These are phyloP conservation scores for Calycina herbarum DNA, from an alignment of 2,329 filamentous ascomycete genomes.

Conservation along the genomic window DNA sequence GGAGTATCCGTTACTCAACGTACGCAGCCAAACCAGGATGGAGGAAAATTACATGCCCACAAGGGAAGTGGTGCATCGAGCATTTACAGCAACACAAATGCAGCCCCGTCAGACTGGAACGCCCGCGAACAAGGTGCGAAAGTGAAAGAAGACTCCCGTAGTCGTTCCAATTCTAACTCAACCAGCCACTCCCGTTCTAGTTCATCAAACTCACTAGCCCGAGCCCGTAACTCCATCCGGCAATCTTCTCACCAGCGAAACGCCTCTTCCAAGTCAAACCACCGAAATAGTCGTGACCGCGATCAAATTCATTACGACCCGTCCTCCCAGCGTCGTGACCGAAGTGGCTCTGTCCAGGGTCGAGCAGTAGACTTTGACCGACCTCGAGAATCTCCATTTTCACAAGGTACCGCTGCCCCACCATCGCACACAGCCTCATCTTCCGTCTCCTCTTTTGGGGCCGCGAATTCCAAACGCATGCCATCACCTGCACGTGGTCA, in stretches of 20 bases:
- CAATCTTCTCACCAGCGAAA: slow-evolving; percentile 13
- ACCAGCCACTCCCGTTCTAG: slow-evolving; percentile 10
- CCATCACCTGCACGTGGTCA: background rate
- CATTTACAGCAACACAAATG: slow-evolving; percentile 19
- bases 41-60: background rate
- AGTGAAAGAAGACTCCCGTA: slow-evolving; percentile 6
- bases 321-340: slow-evolving; percentile 16
- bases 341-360: slow-evolving; percentile 26
- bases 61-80: slow-evolving; percentile 21
- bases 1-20: slow-evolving; percentile 19
- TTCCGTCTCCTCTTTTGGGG: slow-evolving; percentile 14
- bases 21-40: background rate
- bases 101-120: slow-evolving; percentile 2
- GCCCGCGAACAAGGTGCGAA: slow-evolving; percentile 11
- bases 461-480: slow-evolving; percentile 1
- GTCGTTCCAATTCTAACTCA: slow-evolving; percentile 18
- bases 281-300: slow-evolving; percentile 18
- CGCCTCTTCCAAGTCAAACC: background rate
- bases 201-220: slow-evolving; percentile 13
- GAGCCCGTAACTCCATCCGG: slow-evolving; percentile 14
- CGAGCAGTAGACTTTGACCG: slow-evolving; percentile 24
- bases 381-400: slow-evolving; percentile 28
- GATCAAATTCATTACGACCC: slow-evolving; percentile 28
- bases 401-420: slow-evolving; percentile 31
- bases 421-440: slow-evolving; percentile 15